Evolutionary conservation across 495 filamentous ascomycete species (phyloP).

Genomic region (Pyronema omphalodes): DNA sequence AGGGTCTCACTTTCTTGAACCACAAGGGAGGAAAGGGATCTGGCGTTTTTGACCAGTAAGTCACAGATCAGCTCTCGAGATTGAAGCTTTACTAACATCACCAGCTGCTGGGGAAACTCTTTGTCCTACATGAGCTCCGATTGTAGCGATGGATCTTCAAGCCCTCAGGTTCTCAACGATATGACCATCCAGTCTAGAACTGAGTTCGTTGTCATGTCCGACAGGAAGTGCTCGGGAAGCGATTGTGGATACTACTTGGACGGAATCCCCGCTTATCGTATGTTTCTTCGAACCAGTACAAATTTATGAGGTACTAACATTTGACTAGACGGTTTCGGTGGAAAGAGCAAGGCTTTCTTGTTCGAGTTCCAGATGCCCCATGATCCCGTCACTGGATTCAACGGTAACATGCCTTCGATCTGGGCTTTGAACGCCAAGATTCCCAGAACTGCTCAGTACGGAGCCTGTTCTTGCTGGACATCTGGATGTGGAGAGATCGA

Average conservation of each 20-base stretch:
- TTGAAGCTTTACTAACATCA: background rate
- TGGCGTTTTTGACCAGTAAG: slow-evolving; percentile 39
- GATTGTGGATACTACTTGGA: slow-evolving; percentile 40
- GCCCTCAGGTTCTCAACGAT: slow-evolving; percentile 34
- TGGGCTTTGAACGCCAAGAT: slow-evolving; percentile 58
- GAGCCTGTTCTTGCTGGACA: slow-evolving; percentile 46
- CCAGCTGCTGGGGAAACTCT: slow-evolving; percentile 42
- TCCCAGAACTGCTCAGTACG: slow-evolving; percentile 45
- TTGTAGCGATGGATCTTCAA: slow-evolving; percentile 31
- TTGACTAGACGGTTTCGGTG: slow-evolving; percentile 42
- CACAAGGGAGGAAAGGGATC: slow-evolving; percentile 42
- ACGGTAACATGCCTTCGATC: slow-evolving; percentile 43
- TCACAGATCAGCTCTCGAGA: slow-evolving; percentile 7
- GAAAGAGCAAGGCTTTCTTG: slow-evolving; percentile 43
- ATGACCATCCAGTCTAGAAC: slow-evolving; percentile 33
- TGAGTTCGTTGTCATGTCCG: slow-evolving; percentile 45
- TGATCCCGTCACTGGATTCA: slow-evolving; percentile 27
- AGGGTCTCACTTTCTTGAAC: slow-evolving; percentile 48
- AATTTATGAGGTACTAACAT: slow-evolving; percentile 8
- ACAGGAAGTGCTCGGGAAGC: slow-evolving; percentile 33
- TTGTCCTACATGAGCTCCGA: slow-evolving; percentile 40
- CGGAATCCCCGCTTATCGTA: slow-evolving; percentile 43
- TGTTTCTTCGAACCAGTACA: slow-evolving; percentile 15
- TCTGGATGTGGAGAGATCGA: slow-evolving; percentile 56
- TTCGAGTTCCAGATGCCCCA: slow-evolving; percentile 51